Evolutionary conservation across 2,329 filamentous ascomycete species (phyloP), one percentile per base, ranked within the genome.

Genomic region (Hymenoscyphus fructigenus): DNA sequence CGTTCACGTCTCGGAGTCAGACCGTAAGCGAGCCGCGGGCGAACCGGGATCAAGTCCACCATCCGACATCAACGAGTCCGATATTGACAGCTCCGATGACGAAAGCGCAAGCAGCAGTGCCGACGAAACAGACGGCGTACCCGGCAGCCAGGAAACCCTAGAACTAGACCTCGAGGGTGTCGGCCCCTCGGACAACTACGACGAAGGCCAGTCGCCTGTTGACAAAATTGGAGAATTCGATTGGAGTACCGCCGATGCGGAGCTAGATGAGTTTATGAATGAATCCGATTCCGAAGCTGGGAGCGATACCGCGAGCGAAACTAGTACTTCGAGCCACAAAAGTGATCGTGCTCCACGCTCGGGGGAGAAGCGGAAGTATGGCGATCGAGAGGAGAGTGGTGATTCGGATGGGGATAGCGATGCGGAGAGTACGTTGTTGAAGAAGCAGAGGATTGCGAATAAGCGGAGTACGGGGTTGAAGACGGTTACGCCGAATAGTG

Each of bases 261-360:
- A 96, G 72, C 79, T 96, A 10, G 86, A 85, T 15, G 91, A 92
- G 57, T 93, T 95, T 70, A 79, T 95, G 69, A 84, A 84, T 10
- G 57, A 56, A 41, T 79, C 80, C 5, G 84, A 82, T 29, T 82
- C 79, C 1, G 84, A 83, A 55, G 82, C 81, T 14, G 36, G 36
- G 12, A 81, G 80, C 56, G 73, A 74, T 63, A 70, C 70, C 3
- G 70, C 70, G 32, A 71, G 70, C 26, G 68, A 65, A 6, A 68
- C 64, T 15, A 70, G 68, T 60, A 69, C 41, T 26, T 60, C 57
- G 17, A 69, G 69, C 60, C 70, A 69, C 55, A 58, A 68, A 55
- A 70, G 67, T 60, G 53, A 61, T 20, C 67, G 63, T 47, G 55
- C 58, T 66, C 47, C 47, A 10, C 5, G 47, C 9, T 26, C n/a